Conservation (phyloP, 169 alveolate species). For the Neospora caninum region DNA sequence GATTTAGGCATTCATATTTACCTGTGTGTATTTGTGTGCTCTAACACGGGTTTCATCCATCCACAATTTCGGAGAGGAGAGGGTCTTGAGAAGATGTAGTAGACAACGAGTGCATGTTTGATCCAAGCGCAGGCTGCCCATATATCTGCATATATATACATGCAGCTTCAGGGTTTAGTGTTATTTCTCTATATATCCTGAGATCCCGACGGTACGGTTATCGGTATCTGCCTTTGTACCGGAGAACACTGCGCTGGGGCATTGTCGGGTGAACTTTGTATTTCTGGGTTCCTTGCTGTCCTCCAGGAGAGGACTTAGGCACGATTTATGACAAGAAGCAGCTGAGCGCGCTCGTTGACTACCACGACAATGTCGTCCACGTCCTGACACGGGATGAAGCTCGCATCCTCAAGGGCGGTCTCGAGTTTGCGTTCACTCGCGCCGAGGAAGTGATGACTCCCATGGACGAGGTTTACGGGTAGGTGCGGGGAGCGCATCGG, state of each 20-base stretch:
- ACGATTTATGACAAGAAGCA: slow-evolving; percentile 55
- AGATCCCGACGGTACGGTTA: background rate
- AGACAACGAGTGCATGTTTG: too few species aligned
- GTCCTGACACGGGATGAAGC: slow-evolving; percentile 65
- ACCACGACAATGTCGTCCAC: slow-evolving; percentile 61
- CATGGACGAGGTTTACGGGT: slow-evolving; percentile 62
- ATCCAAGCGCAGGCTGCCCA: too few species aligned
- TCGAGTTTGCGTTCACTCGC: slow-evolving; percentile 41
- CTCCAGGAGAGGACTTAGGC: slow-evolving; percentile 69
- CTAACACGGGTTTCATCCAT: too few species aligned
- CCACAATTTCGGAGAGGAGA: too few species aligned
- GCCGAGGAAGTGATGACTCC: slow-evolving; percentile 66
- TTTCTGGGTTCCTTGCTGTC: background rate
- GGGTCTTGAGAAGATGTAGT: too few species aligned
- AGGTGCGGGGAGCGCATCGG: too few species aligned
- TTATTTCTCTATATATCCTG: background rate
- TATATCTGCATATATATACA: background rate
- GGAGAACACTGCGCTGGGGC: too few species aligned
- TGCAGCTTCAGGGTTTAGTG: background rate
- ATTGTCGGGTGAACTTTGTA: too few species aligned
- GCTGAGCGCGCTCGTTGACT: slow-evolving; percentile 50
- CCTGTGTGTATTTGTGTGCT: background rate
- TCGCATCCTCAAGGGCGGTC: slow-evolving; percentile 63
- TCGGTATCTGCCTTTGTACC: too few species aligned
- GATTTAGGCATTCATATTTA: background rate